Evolutionary conservation across 495 filamentous ascomycete genomes (phyloP), one percentile per base, ranked within the genome.

Genomic region (Podospora appendiculata): DNA sequence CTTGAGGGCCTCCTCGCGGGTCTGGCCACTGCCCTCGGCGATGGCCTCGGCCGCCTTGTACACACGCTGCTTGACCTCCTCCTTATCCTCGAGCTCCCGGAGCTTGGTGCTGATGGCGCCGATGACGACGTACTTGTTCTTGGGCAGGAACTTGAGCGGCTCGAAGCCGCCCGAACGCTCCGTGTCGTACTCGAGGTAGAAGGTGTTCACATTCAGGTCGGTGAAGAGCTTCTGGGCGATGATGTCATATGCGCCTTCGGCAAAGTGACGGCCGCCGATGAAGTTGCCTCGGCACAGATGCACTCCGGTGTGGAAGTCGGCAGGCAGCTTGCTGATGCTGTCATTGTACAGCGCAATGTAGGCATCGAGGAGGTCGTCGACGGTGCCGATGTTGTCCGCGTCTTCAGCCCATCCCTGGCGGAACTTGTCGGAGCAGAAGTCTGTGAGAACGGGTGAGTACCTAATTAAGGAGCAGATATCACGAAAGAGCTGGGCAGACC

Each of bases 101-200:
- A 88, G 78, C 67, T 91, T 90, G 60, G 79, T 82, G 38, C 83
- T 87, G 48, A 91, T 79, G 32, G 86, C 80, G 16, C 88, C 86
- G 6, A 91, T 70, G 16, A 93, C 86, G 17, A 90, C 84, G 56
- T 84, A 82, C 72, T 87, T 89, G 70, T 84, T 69, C 53, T 74
- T 78, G 45, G 88, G 88, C 5, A 93, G 71, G 57, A 80, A 73
- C 69, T 78, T 81, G 42, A 90, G 78, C 13, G 87, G 87, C 70
- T 89, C 87, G 60, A 93, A 91, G 19, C 85, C 84, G 13, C 88
- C 88, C 10, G 85, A 77, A 4, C 87, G 79, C 25, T 76, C 74
- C 12, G 85, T 90, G 71, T 90, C 88, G 67, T 90, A 92, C 66
- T 91, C 88, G 49, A 92, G 81, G 63, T 89, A 90, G 71, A 86